Percentiles rank a stretch among this genome's conserved stretches.
These are phyloP conservation scores for Exophiala sp. DNA, from an alignment of 2,329 filamentous ascomycete species.

Conservation along the genomic window DNA sequence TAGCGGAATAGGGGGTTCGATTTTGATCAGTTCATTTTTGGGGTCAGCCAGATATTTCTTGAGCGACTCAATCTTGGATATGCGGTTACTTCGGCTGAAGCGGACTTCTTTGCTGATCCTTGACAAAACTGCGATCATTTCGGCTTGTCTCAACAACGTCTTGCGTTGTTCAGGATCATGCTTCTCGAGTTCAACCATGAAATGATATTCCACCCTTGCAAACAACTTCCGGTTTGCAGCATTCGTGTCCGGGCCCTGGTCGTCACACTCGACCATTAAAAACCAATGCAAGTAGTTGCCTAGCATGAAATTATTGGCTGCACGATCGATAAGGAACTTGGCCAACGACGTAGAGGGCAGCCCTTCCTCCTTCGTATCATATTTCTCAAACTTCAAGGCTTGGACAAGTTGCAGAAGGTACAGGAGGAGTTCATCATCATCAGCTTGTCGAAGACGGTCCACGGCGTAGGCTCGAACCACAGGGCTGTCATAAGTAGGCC, in stretches of 20 bases:
- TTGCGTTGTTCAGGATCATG: conserved; percentile 68
- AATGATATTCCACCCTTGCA: conserved; percentile 88
- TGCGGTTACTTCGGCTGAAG: conserved; percentile 67
- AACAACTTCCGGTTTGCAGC: conserved; percentile 72
- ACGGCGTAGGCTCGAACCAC: conserved; percentile 90
- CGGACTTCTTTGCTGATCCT: conserved; percentile 87
- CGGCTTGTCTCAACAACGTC: conserved; percentile 75
- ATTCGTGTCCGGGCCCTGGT: conserved; percentile 67
- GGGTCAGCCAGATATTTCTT: conserved; percentile 81
- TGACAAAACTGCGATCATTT: conserved; percentile 78
- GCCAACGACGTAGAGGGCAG: conserved; percentile 76
- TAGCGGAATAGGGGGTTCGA: conserved; percentile 80
- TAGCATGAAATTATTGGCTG: conserved; percentile 78
- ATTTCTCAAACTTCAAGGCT: conserved; percentile 87
- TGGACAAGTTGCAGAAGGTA: conserved; percentile 94
- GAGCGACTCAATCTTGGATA: conserved; percentile 73
- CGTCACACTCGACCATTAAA: conserved; percentile 94
- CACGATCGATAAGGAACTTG: conserved; percentile 79
- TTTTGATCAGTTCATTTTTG: conserved; percentile 76
- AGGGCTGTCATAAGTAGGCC: conserved; percentile 82
- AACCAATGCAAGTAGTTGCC: conserved; percentile 99
- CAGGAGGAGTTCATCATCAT: conserved; percentile 82
- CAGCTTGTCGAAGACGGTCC: conserved; percentile 81
- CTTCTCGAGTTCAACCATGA: conserved; percentile 80
- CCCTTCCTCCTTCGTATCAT: conserved; percentile 57